Base-by-base conservation (phyloP, 2,329 filamentous ascomycete species). In the Scopulariopsis brevicaulis region DNA sequence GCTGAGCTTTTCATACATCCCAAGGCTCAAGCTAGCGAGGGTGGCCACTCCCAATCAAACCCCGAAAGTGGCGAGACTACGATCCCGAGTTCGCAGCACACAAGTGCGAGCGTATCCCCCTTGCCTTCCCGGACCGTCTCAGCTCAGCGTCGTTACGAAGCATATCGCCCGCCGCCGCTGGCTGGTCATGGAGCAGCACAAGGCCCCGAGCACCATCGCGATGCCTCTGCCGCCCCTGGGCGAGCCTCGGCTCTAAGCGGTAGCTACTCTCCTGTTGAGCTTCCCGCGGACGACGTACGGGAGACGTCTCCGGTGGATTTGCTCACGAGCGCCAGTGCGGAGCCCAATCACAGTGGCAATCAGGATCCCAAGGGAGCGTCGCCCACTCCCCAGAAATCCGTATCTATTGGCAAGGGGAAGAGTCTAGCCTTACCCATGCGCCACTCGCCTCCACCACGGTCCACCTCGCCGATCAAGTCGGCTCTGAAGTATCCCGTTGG, bases 401-500 rank as follows among this genome's bases (percentile, higher is more conserved):
- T 50, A 50, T 50, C 46, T 5, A n/a, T 53, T 20, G 53, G 5
- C 8, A 18, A 18, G 14, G 18, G 15, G 7, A 40, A 55, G 43
- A 54, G 15, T 18, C 46, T 62, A 28, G 35, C 35, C 24, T 40
- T 59, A 20, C 59, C 58, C 4, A 51, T 59, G 46, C 60, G 58
- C 46, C 61, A 62, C 28, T 53, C 60, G 32, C 89, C 88, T 6
- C 84, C 86, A 24, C 75, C 83, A 34, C 79, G 89, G 54, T 89
- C 87, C 5, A 74, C 87, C 12, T 91, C 88, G 0, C 89, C 89
- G 11, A 83, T 84, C 53, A 93, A 93, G 68, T 90, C 88, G 1
- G 88, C 87, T 1, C 66, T 92, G 61, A 92, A 92, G 67, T 77
- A 84, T 14, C 63, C 66, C n/a, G 34, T 48, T 24, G 83, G 81